These are phyloP conservation scores for Tuber brumale DNA, from an alignment of 495 filamentous ascomycete genomes.

Conservation along the genomic window DNA sequence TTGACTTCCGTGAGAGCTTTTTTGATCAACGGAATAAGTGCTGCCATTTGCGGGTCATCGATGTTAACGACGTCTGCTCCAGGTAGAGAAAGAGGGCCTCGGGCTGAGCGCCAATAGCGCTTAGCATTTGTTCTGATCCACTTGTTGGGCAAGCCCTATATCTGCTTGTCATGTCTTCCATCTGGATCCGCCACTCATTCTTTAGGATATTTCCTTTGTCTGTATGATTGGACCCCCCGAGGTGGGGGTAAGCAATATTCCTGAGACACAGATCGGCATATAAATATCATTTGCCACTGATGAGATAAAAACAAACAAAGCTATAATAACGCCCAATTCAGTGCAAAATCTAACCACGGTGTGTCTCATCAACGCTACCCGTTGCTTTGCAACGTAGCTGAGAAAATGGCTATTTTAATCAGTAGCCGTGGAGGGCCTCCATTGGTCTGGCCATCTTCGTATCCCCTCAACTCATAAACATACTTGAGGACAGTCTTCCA, in stretches of 20 bases:
- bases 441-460: too few relatives aligned
- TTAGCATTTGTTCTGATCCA: constrained; percentile 73
- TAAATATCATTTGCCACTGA: constrained; percentile 41
- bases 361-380: constrained; percentile 83
- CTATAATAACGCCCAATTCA: constrained; percentile 61
- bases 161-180: too few relatives aligned
- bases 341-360: constrained; percentile 69
- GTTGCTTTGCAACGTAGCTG: constrained; percentile 75
- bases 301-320: too few relatives aligned
- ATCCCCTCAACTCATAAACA: too few relatives aligned
- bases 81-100: constrained; percentile 62
- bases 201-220: too few relatives aligned
- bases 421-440: too few relatives aligned
- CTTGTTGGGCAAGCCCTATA: too few relatives aligned
- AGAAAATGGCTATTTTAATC: too few relatives aligned
- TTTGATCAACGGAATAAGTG: constrained; percentile 71
- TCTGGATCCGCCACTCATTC: constrained; percentile 65
- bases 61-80: constrained; percentile 73
- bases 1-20: constrained; percentile 62
- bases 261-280: too few relatives aligned
- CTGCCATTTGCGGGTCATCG: constrained; percentile 86
- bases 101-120: too few relatives aligned
- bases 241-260: constrained; percentile 79
- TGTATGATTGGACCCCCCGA: too few relatives aligned
- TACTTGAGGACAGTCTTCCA: too few relatives aligned